A percentile compares a stretch with the other conserved stretches of the same genome.
Evolutionary conservation across 306 rosid genomes (phyloP).

Genomic region (Prunus kanzakura): DNA sequence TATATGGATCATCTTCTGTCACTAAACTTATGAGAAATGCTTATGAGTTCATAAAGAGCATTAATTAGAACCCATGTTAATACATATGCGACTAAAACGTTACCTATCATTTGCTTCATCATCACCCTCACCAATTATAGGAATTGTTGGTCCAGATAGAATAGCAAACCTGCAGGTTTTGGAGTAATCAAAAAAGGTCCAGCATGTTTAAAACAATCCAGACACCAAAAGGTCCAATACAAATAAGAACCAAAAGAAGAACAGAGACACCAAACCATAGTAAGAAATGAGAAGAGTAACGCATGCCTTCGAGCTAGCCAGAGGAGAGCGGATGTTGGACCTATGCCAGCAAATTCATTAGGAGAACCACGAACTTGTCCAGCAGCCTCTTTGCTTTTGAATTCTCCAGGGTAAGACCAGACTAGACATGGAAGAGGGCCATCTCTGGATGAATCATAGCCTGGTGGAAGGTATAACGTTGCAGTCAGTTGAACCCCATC

Average conservation of each 20-base stretch:
- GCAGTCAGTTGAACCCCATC: conserved; percentile 99
- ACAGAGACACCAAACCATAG: background rate
- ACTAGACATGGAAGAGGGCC: conserved; percentile 96
- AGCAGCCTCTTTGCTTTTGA: conserved; percentile 98
- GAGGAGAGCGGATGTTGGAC: conserved; percentile 93
- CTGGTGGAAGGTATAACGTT: conserved; percentile 92
- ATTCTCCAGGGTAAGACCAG: conserved; percentile 99
- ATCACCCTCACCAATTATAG: conserved; percentile 94
- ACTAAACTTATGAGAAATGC: background rate
- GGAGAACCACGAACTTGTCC: conserved; percentile 99
- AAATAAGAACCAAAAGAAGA: background rate
- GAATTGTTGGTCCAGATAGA: conserved; percentile 95
- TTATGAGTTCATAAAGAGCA: background rate
- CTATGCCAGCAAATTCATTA: conserved; percentile 96
- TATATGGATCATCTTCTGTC: background rate
- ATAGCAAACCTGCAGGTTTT: conserved; percentile 78
- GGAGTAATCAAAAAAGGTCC: conserved; percentile 32
- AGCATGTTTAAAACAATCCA: conserved; percentile 19
- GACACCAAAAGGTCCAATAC: conserved; percentile 1
- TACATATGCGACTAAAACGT: conserved; percentile 8
- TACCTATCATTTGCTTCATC: conserved; percentile 97
- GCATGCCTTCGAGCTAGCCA: conserved; percentile 89
- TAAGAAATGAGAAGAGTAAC: conserved; percentile 25
- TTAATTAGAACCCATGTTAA: conserved; percentile 14
- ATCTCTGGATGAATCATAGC: conserved; percentile 75